phyloP scores from a whole-genome alignment of 148 eudicot genomes.

The Cornus controversa region DNA sequence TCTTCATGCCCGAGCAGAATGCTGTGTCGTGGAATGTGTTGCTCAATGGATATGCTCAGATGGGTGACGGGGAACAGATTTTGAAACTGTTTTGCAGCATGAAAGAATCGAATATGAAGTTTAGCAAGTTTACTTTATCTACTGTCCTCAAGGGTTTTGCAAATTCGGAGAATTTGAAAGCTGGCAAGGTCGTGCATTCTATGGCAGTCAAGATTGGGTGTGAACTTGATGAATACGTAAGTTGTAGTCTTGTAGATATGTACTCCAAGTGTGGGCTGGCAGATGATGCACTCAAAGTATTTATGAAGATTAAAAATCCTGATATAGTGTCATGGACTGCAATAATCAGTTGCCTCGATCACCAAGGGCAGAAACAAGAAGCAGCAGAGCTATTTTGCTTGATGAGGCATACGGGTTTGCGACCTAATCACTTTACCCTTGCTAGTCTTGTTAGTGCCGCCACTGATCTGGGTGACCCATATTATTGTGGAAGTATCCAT shows the following conservation, averaged over 20 bases:
- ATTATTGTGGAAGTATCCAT: slow-evolving; percentile 34
- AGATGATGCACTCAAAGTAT: slow-evolving; percentile 32
- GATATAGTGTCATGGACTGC: slow-evolving; percentile 34
- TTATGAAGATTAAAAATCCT: slow-evolving; percentile 18
- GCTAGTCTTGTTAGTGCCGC: slow-evolving; percentile 31
- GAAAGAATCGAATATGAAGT: slow-evolving; percentile 25
- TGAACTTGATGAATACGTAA: slow-evolving; percentile 26
- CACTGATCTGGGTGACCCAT: slow-evolving; percentile 15
- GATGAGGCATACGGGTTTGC: slow-evolving; percentile 22
- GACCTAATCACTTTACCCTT: slow-evolving; percentile 30
- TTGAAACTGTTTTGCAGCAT: slow-evolving; percentile 24
- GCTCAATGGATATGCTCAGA: slow-evolving; percentile 33
- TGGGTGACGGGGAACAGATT: slow-evolving; percentile 20
- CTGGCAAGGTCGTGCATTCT: slow-evolving; percentile 27
- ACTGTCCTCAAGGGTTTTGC: slow-evolving; percentile 31
- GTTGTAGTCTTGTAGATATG: slow-evolving; percentile 35
- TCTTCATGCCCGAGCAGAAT: slow-evolving; percentile 30
- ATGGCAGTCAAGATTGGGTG: slow-evolving; percentile 25
- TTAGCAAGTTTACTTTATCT: slow-evolving; percentile 27
- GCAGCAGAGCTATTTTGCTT: slow-evolving; percentile 27
- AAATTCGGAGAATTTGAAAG: slow-evolving; percentile 10
- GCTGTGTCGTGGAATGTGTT: slow-evolving; percentile 32
- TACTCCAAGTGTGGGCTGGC: slow-evolving; percentile 31
- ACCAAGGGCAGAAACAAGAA: slow-evolving; percentile 25
- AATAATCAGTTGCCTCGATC: slow-evolving; percentile 27